Evolutionary conservation across 139 green algal genomes (phyloP), one percentile per base, ranked within the genome.

Genomic region (Mesostigma viride): DNA sequence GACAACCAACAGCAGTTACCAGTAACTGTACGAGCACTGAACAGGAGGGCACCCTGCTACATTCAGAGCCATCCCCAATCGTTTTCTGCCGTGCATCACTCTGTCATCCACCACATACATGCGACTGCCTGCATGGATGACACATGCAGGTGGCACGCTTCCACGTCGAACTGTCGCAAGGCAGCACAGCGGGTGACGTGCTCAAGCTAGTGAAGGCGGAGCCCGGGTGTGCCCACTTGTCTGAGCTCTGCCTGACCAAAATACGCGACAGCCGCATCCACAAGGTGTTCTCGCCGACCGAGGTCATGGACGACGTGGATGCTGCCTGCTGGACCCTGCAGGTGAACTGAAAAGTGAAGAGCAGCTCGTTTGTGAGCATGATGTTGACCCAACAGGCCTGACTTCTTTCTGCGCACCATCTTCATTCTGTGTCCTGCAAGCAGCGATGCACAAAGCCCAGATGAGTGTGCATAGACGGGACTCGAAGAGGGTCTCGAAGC

Each of bases 171-270:
- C 64, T 98, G 48, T 72, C 71, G 0, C 82, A 78, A 53, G 82
- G 90, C 3, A 75, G 58, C 33, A 74, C 30, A 1, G 81, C 96
- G 31, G 60, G 17, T 0, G 78, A 96, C 57, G 70, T 94, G 45
- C 72, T 96, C 40, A 61, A 64, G 11, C 78, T 84, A 73, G 57
- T 96, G 64, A 66, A 68, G 35, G n/a, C 56, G 61, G 64, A 79
- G 56, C 70, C 89, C 33, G 69, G 17, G 40, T 53, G 40, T 53
- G 14, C 17, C 14, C 17, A 14, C 40, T 24, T 53, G 40, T 53
- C 14, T 26, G 57, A 72, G 36, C 75, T 97, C 69, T 82, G 91
- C 30, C 67, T 97, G 48, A 60, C 97, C 65, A 86, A 96, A 71
- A 58, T 96, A 6, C 86, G 80, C 36, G 64, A 80, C 56, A 66